Conservation (phyloP, 2,329 filamentous ascomycete species). For the Trichoderma guizhouense region DNA sequence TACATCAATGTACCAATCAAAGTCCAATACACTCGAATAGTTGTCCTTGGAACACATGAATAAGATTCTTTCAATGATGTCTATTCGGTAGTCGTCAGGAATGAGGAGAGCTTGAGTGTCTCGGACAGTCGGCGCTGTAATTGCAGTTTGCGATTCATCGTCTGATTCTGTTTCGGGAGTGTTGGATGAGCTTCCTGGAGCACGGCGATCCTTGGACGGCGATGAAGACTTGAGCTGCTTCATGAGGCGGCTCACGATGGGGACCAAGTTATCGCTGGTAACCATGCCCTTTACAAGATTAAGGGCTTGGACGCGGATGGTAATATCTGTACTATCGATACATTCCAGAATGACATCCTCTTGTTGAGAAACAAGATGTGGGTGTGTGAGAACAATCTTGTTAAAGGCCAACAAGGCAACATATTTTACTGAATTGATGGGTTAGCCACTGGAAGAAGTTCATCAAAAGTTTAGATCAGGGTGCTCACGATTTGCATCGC, state of each 20-base stretch:
- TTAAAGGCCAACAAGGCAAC: conserved; percentile 94
- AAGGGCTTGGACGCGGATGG: conserved; percentile 87
- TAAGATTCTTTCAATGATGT: conserved; percentile 78
- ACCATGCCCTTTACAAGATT: conserved; percentile 95
- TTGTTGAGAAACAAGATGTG: conserved; percentile 83
- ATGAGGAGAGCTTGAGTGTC: conserved; percentile 55
- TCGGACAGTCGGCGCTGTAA: conserved; percentile 34
- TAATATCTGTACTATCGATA: conserved; percentile 93
- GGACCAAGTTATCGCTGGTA: conserved; percentile 76
- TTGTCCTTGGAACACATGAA: conserved; percentile 88
- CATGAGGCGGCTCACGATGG: conserved; percentile 82
- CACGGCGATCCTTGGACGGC: conserved; percentile 46
- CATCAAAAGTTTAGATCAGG: not conserved
- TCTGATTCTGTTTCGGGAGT: conserved; percentile 47
- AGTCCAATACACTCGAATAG: conserved; percentile 81
- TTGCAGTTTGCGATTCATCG: conserved; percentile 46
- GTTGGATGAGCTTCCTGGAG: conserved; percentile 43
- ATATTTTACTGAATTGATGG: conserved; percentile 72
- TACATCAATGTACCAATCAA: conserved; percentile 96
- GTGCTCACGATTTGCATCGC: conserved; percentile 80
- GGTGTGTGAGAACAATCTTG: conserved; percentile 86
- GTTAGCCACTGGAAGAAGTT: conserved; percentile 15
- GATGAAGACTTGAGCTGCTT: conserved; percentile 72
- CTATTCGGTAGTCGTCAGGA: conserved; percentile 80
- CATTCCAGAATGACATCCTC: conserved; percentile 96